Evolutionary conservation across 208 protist species (phyloP), one percentile per base, ranked within the genome.

Genomic region (Crithidia fasciculata): DNA sequence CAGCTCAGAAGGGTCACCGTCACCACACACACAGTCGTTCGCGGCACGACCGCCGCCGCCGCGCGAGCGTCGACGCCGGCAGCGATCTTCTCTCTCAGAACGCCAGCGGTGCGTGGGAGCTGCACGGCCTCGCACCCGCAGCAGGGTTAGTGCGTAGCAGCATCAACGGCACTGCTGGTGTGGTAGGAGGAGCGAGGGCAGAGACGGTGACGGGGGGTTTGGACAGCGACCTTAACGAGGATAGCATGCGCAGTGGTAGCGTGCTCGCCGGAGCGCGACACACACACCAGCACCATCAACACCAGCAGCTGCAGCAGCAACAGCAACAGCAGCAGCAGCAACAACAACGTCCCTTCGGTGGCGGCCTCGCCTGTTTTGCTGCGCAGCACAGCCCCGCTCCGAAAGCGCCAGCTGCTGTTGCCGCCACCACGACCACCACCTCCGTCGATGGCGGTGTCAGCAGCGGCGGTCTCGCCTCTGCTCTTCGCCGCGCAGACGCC

Each of bases 251-350:
- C 52, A 69, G 64, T 10, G 40, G 49, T n/a, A 69, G 65, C 43
- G 19, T 43, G 10, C 49, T 28, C 5, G 19, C 18, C 39, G 43
- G 19, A 2, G 45, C 45, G 45, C 43, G 49, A 28, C 18, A 66
- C 18, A 18, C 19, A 16, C 45, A 6, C n/a, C 16, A n/a, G n/a
- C n/a, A n/a, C n/a, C n/a, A n/a, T n/a, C n/a, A 39, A 28, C 13
- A 45, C 19, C 53, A 49, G 8, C 47, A 65, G 19, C 53, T 40
- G 8, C 47, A 65, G 19, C 19, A 47, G 45, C n/a, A 53, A 40
- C 49, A 50, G 52, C 69, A 68, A 28, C 69, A 62, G 43, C 69
- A 69, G n/a, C 65, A 44, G 45, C 19, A 68, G 49, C 49, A 47
- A 49, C 49, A 68, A 49, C 62, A 19, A n/a, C 47, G 28, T 2